Conservation (phyloP, 2,329 filamentous ascomycete species). For the Sclerotinia trifoliorum region DNA sequence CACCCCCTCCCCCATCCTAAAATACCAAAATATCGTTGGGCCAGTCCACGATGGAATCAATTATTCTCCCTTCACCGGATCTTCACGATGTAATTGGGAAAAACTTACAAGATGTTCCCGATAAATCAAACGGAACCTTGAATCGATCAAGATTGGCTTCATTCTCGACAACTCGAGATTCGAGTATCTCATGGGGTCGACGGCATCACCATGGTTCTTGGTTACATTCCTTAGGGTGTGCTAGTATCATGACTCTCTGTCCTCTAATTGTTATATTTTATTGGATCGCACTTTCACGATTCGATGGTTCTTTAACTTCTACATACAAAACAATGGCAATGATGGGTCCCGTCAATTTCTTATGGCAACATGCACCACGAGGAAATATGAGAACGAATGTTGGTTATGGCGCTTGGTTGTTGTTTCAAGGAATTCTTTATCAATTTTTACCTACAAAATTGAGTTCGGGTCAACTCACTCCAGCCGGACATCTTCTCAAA, state of each 20-base stretch:
- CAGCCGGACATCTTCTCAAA: slow-evolving; percentile 45
- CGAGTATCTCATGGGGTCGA: slow-evolving; percentile 31
- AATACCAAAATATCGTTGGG: background rate
- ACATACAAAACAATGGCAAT: slow-evolving; percentile 25
- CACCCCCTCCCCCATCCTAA: background rate
- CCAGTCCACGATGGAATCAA: slow-evolving; percentile 23
- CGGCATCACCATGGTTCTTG: slow-evolving; percentile 35
- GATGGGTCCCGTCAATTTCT: slow-evolving; percentile 26
- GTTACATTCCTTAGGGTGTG: slow-evolving; percentile 33
- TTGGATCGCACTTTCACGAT: slow-evolving; percentile 32
- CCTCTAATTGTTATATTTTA: slow-evolving; percentile 33
- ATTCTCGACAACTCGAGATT: slow-evolving; percentile 26
- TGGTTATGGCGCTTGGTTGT: slow-evolving; percentile 40
- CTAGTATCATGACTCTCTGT: slow-evolving; percentile 30
- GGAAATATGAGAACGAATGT: slow-evolving; percentile 24
- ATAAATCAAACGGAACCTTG: background rate
- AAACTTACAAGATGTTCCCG: slow-evolving; percentile 8
- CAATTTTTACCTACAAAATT: slow-evolving; percentile 39
- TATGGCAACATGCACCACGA: slow-evolving; percentile 26
- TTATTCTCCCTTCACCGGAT: slow-evolving; percentile 25
- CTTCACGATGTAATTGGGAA: slow-evolving; percentile 23
- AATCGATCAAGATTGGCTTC: slow-evolving; percentile 22
- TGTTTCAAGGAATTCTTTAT: slow-evolving; percentile 41
- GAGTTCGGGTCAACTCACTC: slow-evolving; percentile 44
- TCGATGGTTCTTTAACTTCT: slow-evolving; percentile 29